Conservation (phyloP, 495 filamentous ascomycete genomes). For the Darksidea phi region DNA sequence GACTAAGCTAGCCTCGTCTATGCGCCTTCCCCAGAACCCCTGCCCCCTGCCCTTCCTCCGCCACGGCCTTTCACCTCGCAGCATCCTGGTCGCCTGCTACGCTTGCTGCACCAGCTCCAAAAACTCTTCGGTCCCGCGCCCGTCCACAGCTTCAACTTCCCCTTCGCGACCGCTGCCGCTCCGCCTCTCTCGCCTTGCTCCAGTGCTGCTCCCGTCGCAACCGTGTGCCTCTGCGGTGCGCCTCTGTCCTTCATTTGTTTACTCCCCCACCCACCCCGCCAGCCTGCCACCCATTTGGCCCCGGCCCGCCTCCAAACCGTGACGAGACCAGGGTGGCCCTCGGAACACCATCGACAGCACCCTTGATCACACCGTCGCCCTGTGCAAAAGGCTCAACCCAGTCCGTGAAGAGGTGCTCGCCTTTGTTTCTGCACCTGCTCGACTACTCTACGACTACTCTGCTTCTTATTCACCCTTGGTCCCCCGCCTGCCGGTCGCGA, state of each 20-base stretch:
- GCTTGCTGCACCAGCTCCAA: neutral
- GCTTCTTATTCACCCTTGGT: neutral
- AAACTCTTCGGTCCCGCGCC: neutral
- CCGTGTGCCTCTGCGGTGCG: neutral
- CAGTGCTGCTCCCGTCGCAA: neutral
- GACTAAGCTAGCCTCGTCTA: neutral
- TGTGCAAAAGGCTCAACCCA: neutral
- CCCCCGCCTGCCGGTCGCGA: neutral
- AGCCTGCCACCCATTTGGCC: neutral
- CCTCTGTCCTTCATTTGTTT: slow-evolving; percentile 21
- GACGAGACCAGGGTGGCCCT: neutral
- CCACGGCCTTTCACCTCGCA: neutral
- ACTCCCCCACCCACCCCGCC: neutral
- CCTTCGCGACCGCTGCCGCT: neutral
- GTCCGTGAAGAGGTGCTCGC: neutral
- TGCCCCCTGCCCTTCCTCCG: neutral
- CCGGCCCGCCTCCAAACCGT: neutral
- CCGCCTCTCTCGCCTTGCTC: neutral
- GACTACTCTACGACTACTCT: neutral
- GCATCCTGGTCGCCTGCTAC: neutral
- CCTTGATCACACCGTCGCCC: neutral
- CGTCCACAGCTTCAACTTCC: neutral
- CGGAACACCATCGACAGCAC: neutral
- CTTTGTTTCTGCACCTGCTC: neutral
- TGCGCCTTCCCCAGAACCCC: neutral